A percentile compares a stretch with the other conserved stretches of the same genome.
phyloP scores from a whole-genome alignment of 345 rosid genomes.

The Moricandia moricandioides region DNA sequence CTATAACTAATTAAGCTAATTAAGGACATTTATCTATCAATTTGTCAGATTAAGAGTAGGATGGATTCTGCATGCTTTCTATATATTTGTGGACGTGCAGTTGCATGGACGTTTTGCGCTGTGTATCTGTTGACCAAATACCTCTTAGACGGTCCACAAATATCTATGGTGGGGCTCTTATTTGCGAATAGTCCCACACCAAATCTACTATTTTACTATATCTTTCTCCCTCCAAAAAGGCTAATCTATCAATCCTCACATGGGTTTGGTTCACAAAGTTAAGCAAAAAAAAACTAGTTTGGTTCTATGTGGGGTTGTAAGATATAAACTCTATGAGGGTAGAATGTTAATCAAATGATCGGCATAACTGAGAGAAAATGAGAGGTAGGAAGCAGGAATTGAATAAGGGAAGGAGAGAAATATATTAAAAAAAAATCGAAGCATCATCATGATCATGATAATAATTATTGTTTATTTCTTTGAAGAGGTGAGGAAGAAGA shows the following conservation, averaged over 20 bases:
- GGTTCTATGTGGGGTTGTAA: constrained; percentile 33
- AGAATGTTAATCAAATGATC: constrained; percentile 21
- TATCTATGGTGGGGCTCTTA: constrained; percentile 34
- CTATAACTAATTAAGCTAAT: not conserved
- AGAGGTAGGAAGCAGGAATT: constrained; percentile 40
- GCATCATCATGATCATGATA: constrained; percentile 35
- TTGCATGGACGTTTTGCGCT: constrained; percentile 20
- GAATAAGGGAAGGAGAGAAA: constrained; percentile 37
- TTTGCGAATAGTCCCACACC: constrained; percentile 22
- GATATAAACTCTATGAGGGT: constrained; percentile 19
- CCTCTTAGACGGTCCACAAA: constrained; percentile 28
- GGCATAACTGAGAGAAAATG: constrained; percentile 28
- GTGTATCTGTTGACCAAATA: constrained; percentile 14
- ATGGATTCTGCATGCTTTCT: constrained; percentile 25
- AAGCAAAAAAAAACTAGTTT: not conserved
- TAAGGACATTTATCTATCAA: not conserved
- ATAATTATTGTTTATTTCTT: constrained; percentile 11
- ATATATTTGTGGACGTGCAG: constrained; percentile 17
- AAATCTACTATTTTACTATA: constrained; percentile 25
- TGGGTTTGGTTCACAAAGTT: not conserved
- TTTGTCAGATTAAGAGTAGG: constrained; percentile 7
- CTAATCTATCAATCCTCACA: constrained; percentile 15
- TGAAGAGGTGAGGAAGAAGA: constrained; percentile 33
- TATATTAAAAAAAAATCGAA: constrained; percentile 1
- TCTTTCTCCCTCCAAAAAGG: constrained; percentile 12